phyloP scores from a whole-genome alignment of 495 filamentous ascomycete genomes.

The Penicillium lagena region DNA sequence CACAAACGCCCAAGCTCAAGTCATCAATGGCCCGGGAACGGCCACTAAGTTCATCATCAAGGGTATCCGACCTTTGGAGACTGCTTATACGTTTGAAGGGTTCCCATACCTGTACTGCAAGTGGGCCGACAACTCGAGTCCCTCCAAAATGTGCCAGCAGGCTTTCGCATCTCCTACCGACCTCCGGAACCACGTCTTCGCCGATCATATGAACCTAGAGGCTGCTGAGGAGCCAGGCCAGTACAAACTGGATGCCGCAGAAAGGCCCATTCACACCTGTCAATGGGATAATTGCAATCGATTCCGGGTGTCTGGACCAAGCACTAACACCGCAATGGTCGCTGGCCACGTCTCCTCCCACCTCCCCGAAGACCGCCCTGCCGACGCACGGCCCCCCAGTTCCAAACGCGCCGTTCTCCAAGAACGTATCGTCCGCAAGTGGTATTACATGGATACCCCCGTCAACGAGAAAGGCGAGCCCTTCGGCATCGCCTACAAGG shows the following conservation, averaged over 20 bases:
- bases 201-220: conserved; percentile 57
- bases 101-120: conserved; percentile 50
- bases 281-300: conserved; percentile 34
- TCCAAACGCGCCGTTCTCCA: conserved; percentile 35
- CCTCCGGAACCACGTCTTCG: conserved; percentile 70
- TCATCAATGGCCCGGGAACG: conserved; percentile 49
- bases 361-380: conserved; percentile 47
- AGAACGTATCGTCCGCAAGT: conserved; percentile 37
- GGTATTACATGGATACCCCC: conserved; percentile 55
- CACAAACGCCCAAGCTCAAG: conserved; percentile 72
- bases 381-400: conserved; percentile 36
- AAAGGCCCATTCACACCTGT: conserved; percentile 30
- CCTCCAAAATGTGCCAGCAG: conserved; percentile 48
- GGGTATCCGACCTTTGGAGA: conserved; percentile 73
- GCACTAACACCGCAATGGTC: conserved; percentile 35
- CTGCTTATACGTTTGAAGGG: conserved; percentile 64
- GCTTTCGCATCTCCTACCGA: conserved; percentile 53
- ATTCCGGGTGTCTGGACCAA: conserved; percentile 34
- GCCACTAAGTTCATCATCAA: conserved; percentile 87
- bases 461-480: conserved; percentile 79
- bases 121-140: conserved; percentile 43
- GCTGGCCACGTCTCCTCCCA: conserved; percentile 43
- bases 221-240: conserved; percentile 41
- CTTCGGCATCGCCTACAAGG: conserved; percentile 76
- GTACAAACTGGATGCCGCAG: conserved; percentile 40